Percentiles rank a stretch among this genome's conserved stretches.
phyloP scores from a whole-genome alignment of 805 yeast species.

The Metschnikowia proteae region DNA sequence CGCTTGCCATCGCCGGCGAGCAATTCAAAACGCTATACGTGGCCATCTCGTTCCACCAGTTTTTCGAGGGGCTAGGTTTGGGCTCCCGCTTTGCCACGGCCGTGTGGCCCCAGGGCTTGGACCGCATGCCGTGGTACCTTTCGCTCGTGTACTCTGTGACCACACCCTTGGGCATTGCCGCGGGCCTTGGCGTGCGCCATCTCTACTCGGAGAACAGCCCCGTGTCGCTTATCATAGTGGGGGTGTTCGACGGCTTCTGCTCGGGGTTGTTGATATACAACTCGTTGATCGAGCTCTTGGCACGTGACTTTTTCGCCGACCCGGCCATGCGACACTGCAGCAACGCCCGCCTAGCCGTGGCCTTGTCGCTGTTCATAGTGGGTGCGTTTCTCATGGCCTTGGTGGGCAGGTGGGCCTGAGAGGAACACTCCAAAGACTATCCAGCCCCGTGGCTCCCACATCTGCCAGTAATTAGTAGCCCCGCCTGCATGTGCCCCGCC shows the following conservation, averaged over 20 bases:
- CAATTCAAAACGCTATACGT: conserved; percentile 27
- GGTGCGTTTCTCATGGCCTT: conserved; percentile 81
- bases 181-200: conserved; percentile 72
- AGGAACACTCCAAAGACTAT: too few relatives aligned
- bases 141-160: conserved; percentile 32
- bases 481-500: background rate
- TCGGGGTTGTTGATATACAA: conserved; percentile 77
- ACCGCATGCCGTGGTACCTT: conserved; percentile 16
- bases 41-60: conserved; percentile 31
- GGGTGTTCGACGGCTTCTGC: conserved; percentile 70
- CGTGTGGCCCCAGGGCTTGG: conserved; percentile 22
- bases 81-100: conserved; percentile 30
- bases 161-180: conserved; percentile 73
- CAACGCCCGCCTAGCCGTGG: conserved; percentile 47
- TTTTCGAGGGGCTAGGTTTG: conserved; percentile 32
- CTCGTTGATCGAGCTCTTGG: conserved; percentile 75
- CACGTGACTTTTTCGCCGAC: conserved; percentile 62
- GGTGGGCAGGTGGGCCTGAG: conserved; percentile 67
- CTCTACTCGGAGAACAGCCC: conserved; percentile 57
- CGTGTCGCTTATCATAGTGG: conserved; percentile 60
- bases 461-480: background rate
- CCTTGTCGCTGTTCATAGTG: conserved; percentile 50
- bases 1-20: conserved; percentile 30
- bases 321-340: conserved; percentile 63
- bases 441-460: too few relatives aligned